These are phyloP conservation scores for Xerocomus potaroensis DNA, from an alignment of 768 basidiomycete species.

Conservation along the genomic window DNA sequence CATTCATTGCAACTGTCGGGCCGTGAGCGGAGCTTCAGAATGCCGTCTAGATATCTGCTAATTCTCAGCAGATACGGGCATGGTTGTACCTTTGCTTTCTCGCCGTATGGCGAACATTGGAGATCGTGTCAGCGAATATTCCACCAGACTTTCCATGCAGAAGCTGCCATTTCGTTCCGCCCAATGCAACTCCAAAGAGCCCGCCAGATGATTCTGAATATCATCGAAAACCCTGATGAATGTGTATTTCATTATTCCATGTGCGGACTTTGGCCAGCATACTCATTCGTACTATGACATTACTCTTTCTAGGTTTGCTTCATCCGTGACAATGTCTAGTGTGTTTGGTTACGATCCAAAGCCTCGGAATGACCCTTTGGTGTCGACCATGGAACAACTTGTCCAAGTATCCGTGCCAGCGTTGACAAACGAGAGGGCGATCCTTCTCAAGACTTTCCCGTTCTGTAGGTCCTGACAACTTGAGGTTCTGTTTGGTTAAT, in stretches of 20 bases:
- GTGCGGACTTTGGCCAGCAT: not conserved
- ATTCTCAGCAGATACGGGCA: constrained; percentile 16
- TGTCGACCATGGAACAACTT: constrained; percentile 36
- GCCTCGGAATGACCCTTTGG: constrained; percentile 27
- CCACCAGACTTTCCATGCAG: constrained; percentile 21
- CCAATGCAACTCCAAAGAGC: constrained; percentile 19
- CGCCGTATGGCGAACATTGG: constrained; percentile 22
- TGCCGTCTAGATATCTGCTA: too few relatives aligned
- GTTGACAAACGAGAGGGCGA: constrained; percentile 14
- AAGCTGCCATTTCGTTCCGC: constrained; percentile 8
- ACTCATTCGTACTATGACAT: too few relatives aligned
- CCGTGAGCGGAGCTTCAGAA: too few relatives aligned
- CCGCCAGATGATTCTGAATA: constrained; percentile 13
- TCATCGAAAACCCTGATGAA: not conserved
- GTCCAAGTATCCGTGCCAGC: constrained; percentile 25
- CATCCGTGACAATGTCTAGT: constrained; percentile 36
- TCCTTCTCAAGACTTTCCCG: constrained; percentile 19
- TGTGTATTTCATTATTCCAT: not conserved
- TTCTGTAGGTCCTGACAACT: constrained; percentile 10
- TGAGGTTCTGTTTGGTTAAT: not conserved
- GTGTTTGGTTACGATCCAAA: constrained; percentile 39
- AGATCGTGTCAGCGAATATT: constrained; percentile 18
- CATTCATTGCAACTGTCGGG: too few relatives aligned
- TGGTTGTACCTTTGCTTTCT: constrained; percentile 15
- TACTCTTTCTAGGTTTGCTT: constrained; percentile 24